Conservation (phyloP, 192 early-diverging fungal genomes). For the Funneliformis geosporum region DNA sequence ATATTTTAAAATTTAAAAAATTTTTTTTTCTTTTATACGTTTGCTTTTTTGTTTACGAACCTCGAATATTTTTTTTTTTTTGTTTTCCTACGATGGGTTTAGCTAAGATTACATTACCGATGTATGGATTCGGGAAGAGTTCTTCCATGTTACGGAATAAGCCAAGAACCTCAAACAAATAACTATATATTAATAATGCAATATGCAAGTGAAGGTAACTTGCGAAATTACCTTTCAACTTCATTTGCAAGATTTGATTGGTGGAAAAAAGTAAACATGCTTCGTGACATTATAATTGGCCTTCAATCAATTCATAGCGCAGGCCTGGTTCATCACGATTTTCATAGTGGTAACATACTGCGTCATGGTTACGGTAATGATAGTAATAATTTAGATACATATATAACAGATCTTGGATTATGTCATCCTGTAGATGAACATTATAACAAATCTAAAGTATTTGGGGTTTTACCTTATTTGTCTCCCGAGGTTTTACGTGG, state of each 20-base stretch:
- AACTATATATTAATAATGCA: conserved; percentile 23
- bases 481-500: conserved; percentile 20
- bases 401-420: conserved; percentile 22
- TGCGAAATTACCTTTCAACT: neutral
- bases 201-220: conserved; percentile 23
- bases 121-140: conserved; percentile 12
- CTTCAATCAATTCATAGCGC: neutral
- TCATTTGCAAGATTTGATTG: neutral
- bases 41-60: neutral
- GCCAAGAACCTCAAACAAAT: conserved; percentile 9
- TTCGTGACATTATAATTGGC: conserved; percentile 4
- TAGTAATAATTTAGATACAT: conserved; percentile 16
- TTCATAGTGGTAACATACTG: conserved; percentile 22
- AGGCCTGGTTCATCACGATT: neutral
- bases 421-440: neutral
- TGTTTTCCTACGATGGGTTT: neutral
- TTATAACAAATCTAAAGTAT: neutral
- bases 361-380: neutral
- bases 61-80: neutral
- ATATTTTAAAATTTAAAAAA: neutral
- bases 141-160: conserved; percentile 21
- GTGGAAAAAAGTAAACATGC: conserved; percentile 4
- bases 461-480: conserved; percentile 10
- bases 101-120: neutral
- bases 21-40: neutral